Conservation (phyloP, 495 filamentous ascomycete genomes). For the Penicillium taxi region DNA sequence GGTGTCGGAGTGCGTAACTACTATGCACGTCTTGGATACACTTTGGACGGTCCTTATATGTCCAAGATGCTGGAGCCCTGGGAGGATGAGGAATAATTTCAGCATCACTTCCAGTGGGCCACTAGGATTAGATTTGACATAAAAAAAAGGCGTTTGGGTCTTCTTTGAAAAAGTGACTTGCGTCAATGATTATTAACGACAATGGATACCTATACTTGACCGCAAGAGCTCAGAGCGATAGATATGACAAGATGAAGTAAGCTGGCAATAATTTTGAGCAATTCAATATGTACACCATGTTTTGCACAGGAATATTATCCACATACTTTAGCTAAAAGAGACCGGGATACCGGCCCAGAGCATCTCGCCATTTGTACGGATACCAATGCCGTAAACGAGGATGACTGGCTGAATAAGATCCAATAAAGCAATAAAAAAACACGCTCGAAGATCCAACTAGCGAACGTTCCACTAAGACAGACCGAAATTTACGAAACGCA, state of each 20-base stretch:
- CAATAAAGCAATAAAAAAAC: no score
- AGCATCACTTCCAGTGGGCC: background rate
- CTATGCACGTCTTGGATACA: constrained; percentile 87
- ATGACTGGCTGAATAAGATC: no score
- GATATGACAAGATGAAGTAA: constrained; percentile 2
- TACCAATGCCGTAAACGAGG: no score
- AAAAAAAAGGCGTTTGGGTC: constrained; percentile 11
- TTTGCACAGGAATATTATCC: constrained; percentile 7
- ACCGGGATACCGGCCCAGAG: constrained; percentile 18
- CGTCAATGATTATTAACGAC: constrained; percentile 15
- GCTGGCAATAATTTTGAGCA: constrained; percentile 11
- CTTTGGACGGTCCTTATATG: constrained; percentile 86
- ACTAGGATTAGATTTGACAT: constrained; percentile 6
- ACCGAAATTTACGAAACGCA: constrained; percentile 17
- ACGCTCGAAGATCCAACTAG: no score
- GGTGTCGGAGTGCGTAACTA: constrained; percentile 92
- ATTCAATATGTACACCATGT: constrained; percentile 23
- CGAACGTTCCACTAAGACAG: constrained; percentile 8
- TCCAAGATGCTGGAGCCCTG: constrained; percentile 54
- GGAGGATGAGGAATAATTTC: constrained; percentile 35
- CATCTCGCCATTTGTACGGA: no score
- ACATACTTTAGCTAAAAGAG: constrained; percentile 8
- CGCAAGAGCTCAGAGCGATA: constrained; percentile 1
- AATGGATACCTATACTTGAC: constrained; percentile 20
- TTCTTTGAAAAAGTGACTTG: constrained; percentile 9